Evolutionary conservation across 2,329 filamentous ascomycete genomes (phyloP).

Genomic region (Beauveria pseudobassiana): DNA sequence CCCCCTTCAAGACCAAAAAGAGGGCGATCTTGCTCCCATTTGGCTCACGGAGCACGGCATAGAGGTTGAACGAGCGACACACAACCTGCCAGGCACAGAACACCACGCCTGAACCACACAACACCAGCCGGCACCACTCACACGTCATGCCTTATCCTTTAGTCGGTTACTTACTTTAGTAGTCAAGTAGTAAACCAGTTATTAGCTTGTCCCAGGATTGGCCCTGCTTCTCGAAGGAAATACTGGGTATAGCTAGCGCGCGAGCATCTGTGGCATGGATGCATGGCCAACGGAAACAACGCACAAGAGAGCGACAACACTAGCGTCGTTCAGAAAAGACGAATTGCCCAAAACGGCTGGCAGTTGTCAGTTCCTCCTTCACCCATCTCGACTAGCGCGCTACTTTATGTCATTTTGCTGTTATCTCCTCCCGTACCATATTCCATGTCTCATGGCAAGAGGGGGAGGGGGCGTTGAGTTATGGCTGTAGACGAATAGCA

Average conservation of each 20-base stretch:
- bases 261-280: too few relatives aligned
- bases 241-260: not conserved
- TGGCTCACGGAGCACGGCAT: slow-evolving; percentile 6
- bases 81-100: not conserved
- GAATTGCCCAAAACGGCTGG: slow-evolving; percentile 8
- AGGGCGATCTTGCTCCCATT: too few relatives aligned
- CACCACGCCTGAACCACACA: not conserved
- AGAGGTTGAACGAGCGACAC: slow-evolving; percentile 4
- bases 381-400: not conserved
- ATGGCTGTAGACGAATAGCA: too few relatives aligned
- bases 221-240: slow-evolving; percentile 6
- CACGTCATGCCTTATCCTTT: not conserved
- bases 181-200: too few relatives aligned
- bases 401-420: slow-evolving; percentile 1
- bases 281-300: too few relatives aligned
- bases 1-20: not conserved
- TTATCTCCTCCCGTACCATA: not conserved
- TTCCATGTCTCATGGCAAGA: not conserved
- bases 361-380: not conserved
- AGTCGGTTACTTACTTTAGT: too few relatives aligned
- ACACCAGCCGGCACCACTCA: not conserved
- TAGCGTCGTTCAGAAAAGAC: not conserved
- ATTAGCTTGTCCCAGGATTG: not conserved
- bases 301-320: too few relatives aligned
- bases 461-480: too few relatives aligned